A percentile compares a stretch with the other conserved stretches of the same genome.
phyloP scores from a whole-genome alignment of 2,329 filamentous ascomycete species.

The Colletotrichum tabaci region DNA sequence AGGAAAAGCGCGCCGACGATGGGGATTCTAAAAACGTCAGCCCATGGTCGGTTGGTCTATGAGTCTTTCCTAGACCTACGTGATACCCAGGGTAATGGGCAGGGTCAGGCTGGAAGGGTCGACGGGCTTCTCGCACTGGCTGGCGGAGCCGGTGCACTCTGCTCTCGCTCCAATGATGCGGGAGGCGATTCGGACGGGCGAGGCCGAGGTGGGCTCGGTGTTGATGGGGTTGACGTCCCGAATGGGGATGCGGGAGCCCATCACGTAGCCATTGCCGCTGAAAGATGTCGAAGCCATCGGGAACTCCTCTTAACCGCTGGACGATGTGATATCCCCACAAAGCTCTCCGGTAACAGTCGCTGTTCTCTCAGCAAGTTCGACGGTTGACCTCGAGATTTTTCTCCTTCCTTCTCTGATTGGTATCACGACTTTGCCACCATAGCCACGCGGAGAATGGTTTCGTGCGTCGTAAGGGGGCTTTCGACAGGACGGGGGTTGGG shows the following conservation, averaged over 20 bases:
- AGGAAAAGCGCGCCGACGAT: conserved; percentile 76
- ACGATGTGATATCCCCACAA: neutral
- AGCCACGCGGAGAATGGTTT: conserved; percentile 18
- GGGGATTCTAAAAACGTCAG: conserved; percentile 75
- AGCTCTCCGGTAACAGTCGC: conserved; percentile 18
- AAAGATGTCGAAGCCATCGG: conserved; percentile 39
- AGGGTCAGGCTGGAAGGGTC: conserved; percentile 70
- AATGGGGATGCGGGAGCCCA: conserved; percentile 48
- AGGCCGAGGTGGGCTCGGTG: conserved; percentile 11
- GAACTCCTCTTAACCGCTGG: neutral
- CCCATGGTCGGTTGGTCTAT: neutral
- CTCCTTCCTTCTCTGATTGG: conserved; percentile 35
- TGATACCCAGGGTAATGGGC: conserved; percentile 77
- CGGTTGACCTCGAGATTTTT: conserved; percentile 9
- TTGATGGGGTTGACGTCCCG: conserved; percentile 40
- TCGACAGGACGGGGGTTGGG: neutral
- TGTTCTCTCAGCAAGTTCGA: conserved; percentile 21
- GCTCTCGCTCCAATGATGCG: conserved; percentile 41
- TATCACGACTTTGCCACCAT: conserved; percentile 30
- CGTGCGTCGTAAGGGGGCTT: neutral
- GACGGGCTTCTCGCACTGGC: conserved; percentile 73
- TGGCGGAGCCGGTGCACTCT: conserved; percentile 45
- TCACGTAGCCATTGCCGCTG: conserved; percentile 45
- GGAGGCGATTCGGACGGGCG: conserved; percentile 39
- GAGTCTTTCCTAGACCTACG: conserved; percentile 70